phyloP scores from a whole-genome alignment of 805 yeast genomes.

The Debaryomyces prosopidis region DNA sequence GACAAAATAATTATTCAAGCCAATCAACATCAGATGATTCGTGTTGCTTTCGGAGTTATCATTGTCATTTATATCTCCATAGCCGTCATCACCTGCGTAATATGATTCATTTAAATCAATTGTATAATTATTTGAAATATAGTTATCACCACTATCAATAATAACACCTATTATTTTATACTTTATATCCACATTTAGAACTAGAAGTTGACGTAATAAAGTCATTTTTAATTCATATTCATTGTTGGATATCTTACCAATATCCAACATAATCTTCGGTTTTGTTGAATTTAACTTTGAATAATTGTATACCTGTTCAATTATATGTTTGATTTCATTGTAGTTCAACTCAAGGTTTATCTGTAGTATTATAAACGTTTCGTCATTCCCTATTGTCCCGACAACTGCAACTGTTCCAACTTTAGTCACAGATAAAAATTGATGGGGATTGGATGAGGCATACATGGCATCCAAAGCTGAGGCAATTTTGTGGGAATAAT shows the following conservation, averaged over 20 bases:
- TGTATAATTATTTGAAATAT: conserved; percentile 15
- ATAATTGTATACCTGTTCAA: conserved; percentile 17
- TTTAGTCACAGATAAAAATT: conserved; percentile 48
- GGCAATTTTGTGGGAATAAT: conserved; percentile 30
- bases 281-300: conserved; percentile 8
- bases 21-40: conserved; percentile 4
- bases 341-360: conserved; percentile 15
- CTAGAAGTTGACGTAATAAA: conserved; percentile 14
- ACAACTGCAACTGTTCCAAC: conserved; percentile 50
- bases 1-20: conserved; percentile 14
- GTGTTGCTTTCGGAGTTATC: neutral
- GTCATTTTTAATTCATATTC: conserved; percentile 15
- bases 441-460: conserved; percentile 46
- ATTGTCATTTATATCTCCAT: neutral
- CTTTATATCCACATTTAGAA: conserved; percentile 11
- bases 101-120: conserved; percentile 5
- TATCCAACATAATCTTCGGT: conserved; percentile 29
- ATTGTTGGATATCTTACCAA: conserved; percentile 21
- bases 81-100: neutral
- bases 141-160: conserved; percentile 42
- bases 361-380: conserved; percentile 46
- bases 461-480: conserved; percentile 47
- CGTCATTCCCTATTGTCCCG: conserved; percentile 50
- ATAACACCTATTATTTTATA: conserved; percentile 34
- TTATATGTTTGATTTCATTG: conserved; percentile 13